Base-by-base conservation (phyloP, 805 yeast species). In the Metschnikowia matae region DNA sequence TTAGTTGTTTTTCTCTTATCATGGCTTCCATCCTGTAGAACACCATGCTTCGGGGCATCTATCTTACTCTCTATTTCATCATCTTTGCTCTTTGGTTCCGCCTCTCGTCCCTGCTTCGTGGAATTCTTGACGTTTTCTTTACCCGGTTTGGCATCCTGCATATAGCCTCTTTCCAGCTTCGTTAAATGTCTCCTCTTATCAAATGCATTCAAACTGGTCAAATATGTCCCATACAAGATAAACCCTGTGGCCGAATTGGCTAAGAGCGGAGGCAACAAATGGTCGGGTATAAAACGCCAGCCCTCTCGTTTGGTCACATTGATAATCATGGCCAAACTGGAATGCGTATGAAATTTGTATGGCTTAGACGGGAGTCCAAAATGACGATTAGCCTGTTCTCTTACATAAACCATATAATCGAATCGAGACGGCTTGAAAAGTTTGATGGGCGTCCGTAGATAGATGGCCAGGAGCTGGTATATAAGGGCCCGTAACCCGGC, bases 161-260 rank as follows among this genome's bases (percentile, higher is more conserved):
- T 26, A 26, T 26, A 11, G 8, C 10, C 29, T 8, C 13, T 11
- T 8, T 26, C 29, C 11, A 26, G 29, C 11, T 26, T 8, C 10
- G 3, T 26, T 26, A 26, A 26, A 15, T 34, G 33, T 7, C 46
- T 32, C 3, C 46, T 20, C 29, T 50, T 41, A 40, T 64, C 64
- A 34, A 64, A 60, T 17, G 46, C 51, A 51, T 73, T 75, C 38
- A 85, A 64, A 1, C 80, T 67, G 0, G 82, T 74, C 56, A 91
- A 73, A 62, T 92, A 92, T 0, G 96, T 80, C 0, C 96, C 87
- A 64, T 92, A 92, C 14, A 92, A 71, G 1, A 90, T 87, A 7
- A 89, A 69, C 1, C 98, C 97, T 1, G 95, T 84, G n/a, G 86
- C 85, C 14, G 96, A 86, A 63, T 92, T 92, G 14, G 95, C 96